Conservation (phyloP, 345 rosid species). For the Physaria fendleri region DNA sequence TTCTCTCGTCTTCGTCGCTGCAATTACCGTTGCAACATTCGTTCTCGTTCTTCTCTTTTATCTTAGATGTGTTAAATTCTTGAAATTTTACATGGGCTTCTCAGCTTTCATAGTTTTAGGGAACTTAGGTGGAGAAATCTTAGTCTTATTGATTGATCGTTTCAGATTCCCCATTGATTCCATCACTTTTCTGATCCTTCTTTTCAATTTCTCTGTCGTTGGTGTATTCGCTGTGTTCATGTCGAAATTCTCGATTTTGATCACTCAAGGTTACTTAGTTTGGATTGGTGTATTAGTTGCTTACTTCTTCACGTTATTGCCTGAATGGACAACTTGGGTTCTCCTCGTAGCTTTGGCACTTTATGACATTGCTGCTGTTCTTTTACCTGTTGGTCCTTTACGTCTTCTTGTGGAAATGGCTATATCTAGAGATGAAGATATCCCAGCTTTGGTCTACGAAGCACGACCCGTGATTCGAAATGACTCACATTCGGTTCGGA, state of each 20-base stretch:
- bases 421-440: slow-evolving; percentile 94
- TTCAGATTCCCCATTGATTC: slow-evolving; percentile 58
- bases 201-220: slow-evolving; percentile 70
- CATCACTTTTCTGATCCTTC: slow-evolving; percentile 49
- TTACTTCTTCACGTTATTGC: slow-evolving; percentile 81
- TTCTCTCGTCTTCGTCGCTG: slow-evolving; percentile 70
- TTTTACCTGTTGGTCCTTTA: slow-evolving; percentile 86
- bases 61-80: slow-evolving; percentile 68
- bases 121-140: slow-evolving; percentile 73
- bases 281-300: slow-evolving; percentile 83
- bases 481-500: slow-evolving; percentile 40
- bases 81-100: slow-evolving; percentile 73
- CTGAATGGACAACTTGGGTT: slow-evolving; percentile 96
- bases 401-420: slow-evolving; percentile 93
- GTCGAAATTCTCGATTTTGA: slow-evolving; percentile 82
- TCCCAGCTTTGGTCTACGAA: slow-evolving; percentile 91
- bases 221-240: slow-evolving; percentile 86
- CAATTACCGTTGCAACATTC: slow-evolving; percentile 70
- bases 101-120: slow-evolving; percentile 76
- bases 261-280: slow-evolving; percentile 79
- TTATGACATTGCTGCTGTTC: slow-evolving; percentile 91
- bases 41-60: slow-evolving; percentile 80
- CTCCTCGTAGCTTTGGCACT: slow-evolving; percentile 72
- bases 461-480: slow-evolving; percentile 61
- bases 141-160: slow-evolving; percentile 43